Conservation (phyloP, 257 asterid species). For the Salvia miltiorrhiza region DNA sequence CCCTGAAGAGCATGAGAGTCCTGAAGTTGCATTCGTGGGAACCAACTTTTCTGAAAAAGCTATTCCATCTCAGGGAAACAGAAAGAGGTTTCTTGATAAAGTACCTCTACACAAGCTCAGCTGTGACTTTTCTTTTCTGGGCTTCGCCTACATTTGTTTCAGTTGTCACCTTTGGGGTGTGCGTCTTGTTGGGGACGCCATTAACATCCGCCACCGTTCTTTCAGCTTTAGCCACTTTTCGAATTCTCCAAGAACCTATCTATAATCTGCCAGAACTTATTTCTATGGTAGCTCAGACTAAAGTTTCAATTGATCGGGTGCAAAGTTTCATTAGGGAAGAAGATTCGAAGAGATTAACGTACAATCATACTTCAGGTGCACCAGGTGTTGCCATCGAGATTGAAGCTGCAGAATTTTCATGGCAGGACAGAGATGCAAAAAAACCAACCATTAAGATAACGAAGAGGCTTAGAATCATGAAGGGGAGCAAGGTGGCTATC, state of each 20-base stretch:
- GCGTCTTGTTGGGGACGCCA: constrained; percentile 54
- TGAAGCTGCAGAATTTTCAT: constrained; percentile 62
- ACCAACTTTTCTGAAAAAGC: constrained; percentile 41
- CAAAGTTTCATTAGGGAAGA: constrained; percentile 51
- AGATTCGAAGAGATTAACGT: constrained; percentile 40
- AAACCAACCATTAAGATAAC: constrained; percentile 49
- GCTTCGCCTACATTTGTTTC: constrained; percentile 82
- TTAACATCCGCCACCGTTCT: constrained; percentile 71
- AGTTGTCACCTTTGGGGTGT: constrained; percentile 69
- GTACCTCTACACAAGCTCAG: constrained; percentile 65
- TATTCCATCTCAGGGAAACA: constrained; percentile 54
- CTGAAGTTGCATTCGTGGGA: constrained; percentile 88
- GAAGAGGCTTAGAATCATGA: constrained; percentile 39
- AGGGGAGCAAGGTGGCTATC: constrained; percentile 69
- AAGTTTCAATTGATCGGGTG: constrained; percentile 67
- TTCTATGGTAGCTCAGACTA: constrained; percentile 77
- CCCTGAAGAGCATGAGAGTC: constrained; percentile 70
- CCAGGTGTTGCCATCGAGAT: constrained; percentile 58
- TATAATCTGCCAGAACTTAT: constrained; percentile 81
- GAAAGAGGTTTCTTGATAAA: constrained; percentile 58
- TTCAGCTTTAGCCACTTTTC: constrained; percentile 85
- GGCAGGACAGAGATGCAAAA: constrained; percentile 46
- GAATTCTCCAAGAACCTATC: constrained; percentile 87
- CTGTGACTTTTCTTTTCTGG: constrained; percentile 81
- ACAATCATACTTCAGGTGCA: constrained; percentile 18